phyloP scores from a whole-genome alignment of 2,329 filamentous ascomycete genomes.

The Cladophialophora psammophila region DNA sequence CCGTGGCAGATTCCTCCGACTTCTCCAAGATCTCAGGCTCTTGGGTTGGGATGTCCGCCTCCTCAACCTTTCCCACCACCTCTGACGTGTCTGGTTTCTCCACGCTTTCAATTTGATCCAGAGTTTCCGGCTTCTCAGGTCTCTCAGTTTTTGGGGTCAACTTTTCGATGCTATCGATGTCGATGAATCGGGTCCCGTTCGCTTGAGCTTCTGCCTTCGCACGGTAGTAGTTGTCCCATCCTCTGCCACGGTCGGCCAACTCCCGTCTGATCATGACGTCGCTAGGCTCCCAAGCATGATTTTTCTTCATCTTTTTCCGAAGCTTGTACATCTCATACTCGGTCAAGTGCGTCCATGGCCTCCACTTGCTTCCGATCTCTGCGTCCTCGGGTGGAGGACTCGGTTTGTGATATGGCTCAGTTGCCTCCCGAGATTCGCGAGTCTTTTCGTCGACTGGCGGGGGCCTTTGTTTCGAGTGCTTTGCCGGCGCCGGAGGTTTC shows the following conservation, averaged over 20 bases:
- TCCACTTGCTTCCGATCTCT: constrained; percentile 64
- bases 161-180: constrained; percentile 52
- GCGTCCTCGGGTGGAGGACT: constrained; percentile 66
- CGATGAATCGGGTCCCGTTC: constrained; percentile 63
- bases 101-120: constrained; percentile 23
- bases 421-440: constrained; percentile 31
- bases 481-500: constrained; percentile 48
- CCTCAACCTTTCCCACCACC: constrained; percentile 16
- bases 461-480: constrained; percentile 23
- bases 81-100: constrained; percentile 27
- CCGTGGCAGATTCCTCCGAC: constrained; percentile 3
- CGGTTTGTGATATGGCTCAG: constrained; percentile 38
- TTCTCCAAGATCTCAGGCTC: constrained; percentile 52
- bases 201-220: constrained; percentile 60
- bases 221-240: constrained; percentile 57
- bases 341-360: constrained; percentile 70
- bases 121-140: constrained; percentile 25
- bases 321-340: constrained; percentile 73
- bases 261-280: constrained; percentile 72
- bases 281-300: constrained; percentile 72
- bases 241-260: constrained; percentile 65
- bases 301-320: constrained; percentile 74
- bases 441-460: constrained; percentile 28
- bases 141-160: constrained; percentile 21
- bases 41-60: background rate